Conservation (phyloP, 331 rosid genomes). For the Malus hybrid region DNA sequence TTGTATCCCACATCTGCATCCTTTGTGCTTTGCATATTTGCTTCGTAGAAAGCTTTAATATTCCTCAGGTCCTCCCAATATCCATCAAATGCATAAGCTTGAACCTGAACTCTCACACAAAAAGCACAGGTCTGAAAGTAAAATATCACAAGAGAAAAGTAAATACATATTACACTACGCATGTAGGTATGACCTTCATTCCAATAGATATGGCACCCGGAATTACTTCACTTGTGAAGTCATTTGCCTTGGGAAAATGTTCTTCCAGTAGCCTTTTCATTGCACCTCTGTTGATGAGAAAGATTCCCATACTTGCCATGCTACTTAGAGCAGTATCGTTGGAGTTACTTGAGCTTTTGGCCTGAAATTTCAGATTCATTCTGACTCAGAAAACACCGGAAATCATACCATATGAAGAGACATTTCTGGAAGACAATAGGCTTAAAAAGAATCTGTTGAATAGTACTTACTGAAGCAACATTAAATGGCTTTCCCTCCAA, state of each 20-base stretch:
- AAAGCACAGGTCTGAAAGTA: no score
- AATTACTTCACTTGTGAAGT: slow-evolving; percentile 29
- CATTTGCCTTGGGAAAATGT: slow-evolving; percentile 22
- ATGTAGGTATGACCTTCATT: slow-evolving; percentile 26
- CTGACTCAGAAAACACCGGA: background rate
- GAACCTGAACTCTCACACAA: slow-evolving; percentile 8
- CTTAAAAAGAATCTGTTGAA: background rate
- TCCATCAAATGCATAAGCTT: slow-evolving; percentile 24
- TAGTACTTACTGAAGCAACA: slow-evolving; percentile 16
- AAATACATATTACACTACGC: no score
- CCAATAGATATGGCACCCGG: slow-evolving; percentile 33
- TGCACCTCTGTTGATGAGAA: slow-evolving; percentile 17
- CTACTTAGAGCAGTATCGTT: background rate
- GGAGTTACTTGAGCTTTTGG: background rate
- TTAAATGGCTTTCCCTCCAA: background rate
- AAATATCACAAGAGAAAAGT: no score
- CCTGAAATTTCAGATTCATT: slow-evolving; percentile 12
- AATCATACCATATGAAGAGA: background rate
- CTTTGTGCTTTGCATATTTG: slow-evolving; percentile 30
- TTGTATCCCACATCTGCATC: slow-evolving; percentile 13
- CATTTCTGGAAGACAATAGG: background rate
- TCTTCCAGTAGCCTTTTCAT: slow-evolving; percentile 23
- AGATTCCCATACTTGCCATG: slow-evolving; percentile 33
- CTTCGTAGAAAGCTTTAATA: slow-evolving; percentile 31
- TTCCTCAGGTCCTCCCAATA: slow-evolving; percentile 39